Evolutionary conservation across 768 basidiomycete species (phyloP).

Genomic region (Russula sp.): DNA sequence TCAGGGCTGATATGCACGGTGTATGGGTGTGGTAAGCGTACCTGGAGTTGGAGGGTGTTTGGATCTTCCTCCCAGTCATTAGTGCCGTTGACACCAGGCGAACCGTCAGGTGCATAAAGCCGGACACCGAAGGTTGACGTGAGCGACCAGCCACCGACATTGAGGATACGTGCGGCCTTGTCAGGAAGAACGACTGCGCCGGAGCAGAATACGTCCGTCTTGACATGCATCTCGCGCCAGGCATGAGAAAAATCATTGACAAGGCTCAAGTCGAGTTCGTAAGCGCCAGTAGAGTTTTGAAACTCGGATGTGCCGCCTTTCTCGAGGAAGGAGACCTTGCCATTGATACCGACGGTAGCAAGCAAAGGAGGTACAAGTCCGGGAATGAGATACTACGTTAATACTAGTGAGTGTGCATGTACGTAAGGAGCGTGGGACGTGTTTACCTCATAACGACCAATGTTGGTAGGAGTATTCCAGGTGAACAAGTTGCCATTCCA

Average conservation of each 20-base stretch:
- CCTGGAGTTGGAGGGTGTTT: conserved; percentile 53
- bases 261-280: conserved; percentile 66
- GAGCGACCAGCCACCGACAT: too few species aligned
- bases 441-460: conserved; percentile 63
- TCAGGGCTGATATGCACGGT: background rate
- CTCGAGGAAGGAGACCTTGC: conserved; percentile 76
- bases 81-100: conserved; percentile 30
- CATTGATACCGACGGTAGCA: conserved; percentile 71
- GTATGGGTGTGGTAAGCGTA: conserved; percentile 27
- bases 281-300: conserved; percentile 66
- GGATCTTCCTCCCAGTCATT: conserved; percentile 78
- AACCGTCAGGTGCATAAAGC: too few species aligned
- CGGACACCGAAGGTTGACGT: too few species aligned
- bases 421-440: background rate
- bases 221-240: conserved; percentile 73
- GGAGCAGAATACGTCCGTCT: conserved; percentile 78
- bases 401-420: background rate
- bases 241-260: conserved; percentile 39
- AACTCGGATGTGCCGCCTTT: conserved; percentile 61
- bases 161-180: conserved; percentile 38
- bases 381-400: conserved; percentile 38
- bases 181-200: conserved; percentile 70
- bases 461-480: conserved; percentile 63
- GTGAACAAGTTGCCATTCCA: conserved; percentile 39
- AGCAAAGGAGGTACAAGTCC: conserved; percentile 70